Evolutionary conservation across 495 filamentous ascomycete species (phyloP).

Genomic region (Cenococcum geophilum): DNA sequence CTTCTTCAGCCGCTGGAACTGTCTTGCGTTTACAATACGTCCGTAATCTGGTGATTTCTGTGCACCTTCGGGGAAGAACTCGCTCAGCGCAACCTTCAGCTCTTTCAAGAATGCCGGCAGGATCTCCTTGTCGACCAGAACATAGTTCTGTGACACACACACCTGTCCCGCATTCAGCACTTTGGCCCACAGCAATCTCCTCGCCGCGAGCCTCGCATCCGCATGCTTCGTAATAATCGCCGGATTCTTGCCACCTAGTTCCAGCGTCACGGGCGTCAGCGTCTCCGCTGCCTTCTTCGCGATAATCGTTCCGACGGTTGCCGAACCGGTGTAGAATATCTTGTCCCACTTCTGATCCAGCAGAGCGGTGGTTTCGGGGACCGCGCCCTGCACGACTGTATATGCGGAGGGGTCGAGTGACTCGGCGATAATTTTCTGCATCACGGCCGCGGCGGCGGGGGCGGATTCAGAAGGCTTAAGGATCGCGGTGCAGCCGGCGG

Average conservation of each 20-base stretch:
- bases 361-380: constrained; percentile 73
- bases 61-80: constrained; percentile 81
- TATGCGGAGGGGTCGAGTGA: constrained; percentile 74
- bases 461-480: constrained; percentile 86
- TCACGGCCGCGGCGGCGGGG: constrained; percentile 63
- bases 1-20: constrained; percentile 78
- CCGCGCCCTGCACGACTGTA: constrained; percentile 68
- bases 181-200: constrained; percentile 84
- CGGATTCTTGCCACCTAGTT: constrained; percentile 88
- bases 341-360: constrained; percentile 92
- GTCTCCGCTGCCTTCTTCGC: constrained; percentile 87
- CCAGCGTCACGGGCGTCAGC: constrained; percentile 79
- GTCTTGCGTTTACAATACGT: constrained; percentile 68
- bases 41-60: constrained; percentile 67
- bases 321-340: constrained; percentile 89
- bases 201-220: constrained; percentile 73
- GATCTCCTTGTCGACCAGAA: constrained; percentile 69
- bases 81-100: constrained; percentile 61
- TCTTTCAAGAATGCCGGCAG: constrained; percentile 66
- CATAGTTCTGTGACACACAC: constrained; percentile 85
- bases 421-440: constrained; percentile 68
- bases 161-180: constrained; percentile 77
- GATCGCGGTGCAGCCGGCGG: constrained; percentile 81
- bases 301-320: constrained; percentile 74
- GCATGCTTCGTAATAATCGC: constrained; percentile 80